Conservation (phyloP, 495 filamentous ascomycete genomes). For the Penicillium robsamsonii region DNA sequence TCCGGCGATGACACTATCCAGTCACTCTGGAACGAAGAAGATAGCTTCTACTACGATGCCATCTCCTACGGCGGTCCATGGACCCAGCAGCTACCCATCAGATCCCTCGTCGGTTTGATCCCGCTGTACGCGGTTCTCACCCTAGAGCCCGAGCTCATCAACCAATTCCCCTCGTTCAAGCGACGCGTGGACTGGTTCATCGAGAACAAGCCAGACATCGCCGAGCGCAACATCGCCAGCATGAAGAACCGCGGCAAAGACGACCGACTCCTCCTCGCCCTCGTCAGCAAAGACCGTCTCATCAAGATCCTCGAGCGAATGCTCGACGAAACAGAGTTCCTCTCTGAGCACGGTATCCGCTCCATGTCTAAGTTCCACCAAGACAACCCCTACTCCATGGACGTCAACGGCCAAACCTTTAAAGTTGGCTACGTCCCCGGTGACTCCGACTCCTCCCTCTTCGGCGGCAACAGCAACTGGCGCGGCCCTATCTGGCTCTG, state of each 20-base stretch:
- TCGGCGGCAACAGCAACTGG: constrained; percentile 98
- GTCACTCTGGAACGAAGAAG: constrained; percentile 91
- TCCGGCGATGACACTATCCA: constrained; percentile 68
- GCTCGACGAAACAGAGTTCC: constrained; percentile 92
- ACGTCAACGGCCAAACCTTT: constrained; percentile 89
- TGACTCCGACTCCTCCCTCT: constrained; percentile 89
- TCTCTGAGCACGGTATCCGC: constrained; percentile 85
- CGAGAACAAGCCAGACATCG: constrained; percentile 77
- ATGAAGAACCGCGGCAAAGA: constrained; percentile 86
- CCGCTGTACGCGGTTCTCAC: constrained; percentile 90
- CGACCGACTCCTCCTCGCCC: constrained; percentile 76
- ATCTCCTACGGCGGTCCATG: constrained; percentile 93
- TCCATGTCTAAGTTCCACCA: constrained; percentile 93
- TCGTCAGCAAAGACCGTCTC: constrained; percentile 86
- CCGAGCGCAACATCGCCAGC: constrained; percentile 87
- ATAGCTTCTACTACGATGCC: constrained; percentile 96
- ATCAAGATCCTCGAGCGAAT: constrained; percentile 83
- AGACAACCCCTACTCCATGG: constrained; percentile 88
- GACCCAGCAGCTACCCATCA: constrained; percentile 86
- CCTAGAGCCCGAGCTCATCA: constrained; percentile 88
- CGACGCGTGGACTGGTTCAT: constrained; percentile 90
- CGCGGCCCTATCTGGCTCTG: constrained; percentile 91
- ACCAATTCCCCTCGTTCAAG: constrained; percentile 91
- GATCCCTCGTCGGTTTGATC: constrained; percentile 89
- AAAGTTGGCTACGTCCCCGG: constrained; percentile 87